Evolutionary conservation across 805 yeast genomes (phyloP), one percentile per base, ranked within the genome.

Genomic region (Candida peoriensis): DNA sequence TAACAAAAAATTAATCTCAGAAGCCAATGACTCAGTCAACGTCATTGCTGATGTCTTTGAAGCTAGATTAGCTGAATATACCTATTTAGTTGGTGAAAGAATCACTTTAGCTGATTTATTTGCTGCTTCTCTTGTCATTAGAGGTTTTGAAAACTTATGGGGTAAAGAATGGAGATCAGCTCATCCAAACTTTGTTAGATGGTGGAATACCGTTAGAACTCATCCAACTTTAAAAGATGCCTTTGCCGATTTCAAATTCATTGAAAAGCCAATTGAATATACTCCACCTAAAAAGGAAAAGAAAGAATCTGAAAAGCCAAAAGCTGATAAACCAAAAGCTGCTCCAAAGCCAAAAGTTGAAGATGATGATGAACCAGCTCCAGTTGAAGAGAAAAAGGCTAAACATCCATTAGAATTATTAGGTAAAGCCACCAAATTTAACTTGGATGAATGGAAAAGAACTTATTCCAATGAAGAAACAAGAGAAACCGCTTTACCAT

Each of bases 381-480:
- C 74, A 34, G 70, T 68, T 45, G 74, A 68, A 57, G 74, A 69
- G 54, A 82, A 82, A 72, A 85, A 84, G 70, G 75, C 88, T 50
- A 83, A 82, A 66, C 97, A 90, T 71, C 97, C 97, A 58, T 77
- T 89, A 62, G 94, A 78, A 63, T 68, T 72, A 41, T 77, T 90
- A 47, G 94, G 93, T 54, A 81, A 76, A 60, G 62, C 86, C 42
- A 55, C 81, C 43, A 68, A 72, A 51, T 68, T 79, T 52, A 66
- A 76, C 43, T 55, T 90, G 46, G 97, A 90, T 60, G 93, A 86
- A 66, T 89, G 96, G 94, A 93, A 93, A 79, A 83, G 96, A 72
- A 68, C 69, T 49, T 90, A 93, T 81, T 88, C 97, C 47, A 93
- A 90, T 76, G 90, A 87, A 70, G 97, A 93, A 57, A 90, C 97